Evolutionary conservation across 257 asterid genomes (phyloP).

Genomic region (Solanum megistacrolobum): DNA sequence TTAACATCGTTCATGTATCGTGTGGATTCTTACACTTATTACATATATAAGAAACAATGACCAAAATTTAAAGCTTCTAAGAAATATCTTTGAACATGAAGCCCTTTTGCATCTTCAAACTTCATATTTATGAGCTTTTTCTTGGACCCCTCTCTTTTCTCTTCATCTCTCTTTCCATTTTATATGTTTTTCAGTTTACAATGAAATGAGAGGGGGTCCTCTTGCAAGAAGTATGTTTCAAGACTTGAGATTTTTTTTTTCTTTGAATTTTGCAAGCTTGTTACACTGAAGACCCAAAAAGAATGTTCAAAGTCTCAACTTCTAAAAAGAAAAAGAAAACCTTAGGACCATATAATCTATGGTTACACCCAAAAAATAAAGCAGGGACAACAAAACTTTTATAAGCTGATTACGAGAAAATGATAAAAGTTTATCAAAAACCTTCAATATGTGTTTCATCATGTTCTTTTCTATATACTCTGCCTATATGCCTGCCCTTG

Average conservation of each 20-base stretch:
- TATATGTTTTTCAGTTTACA: not conserved
- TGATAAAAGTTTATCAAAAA: not conserved
- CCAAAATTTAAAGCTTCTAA: not conserved
- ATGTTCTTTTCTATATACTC: not conserved
- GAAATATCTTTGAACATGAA: not conserved
- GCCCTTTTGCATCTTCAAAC: not conserved
- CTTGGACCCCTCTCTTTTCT: not conserved
- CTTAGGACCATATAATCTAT: not conserved
- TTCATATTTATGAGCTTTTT: not conserved
- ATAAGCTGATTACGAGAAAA: not conserved
- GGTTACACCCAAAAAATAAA: not conserved
- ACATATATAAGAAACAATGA: not conserved
- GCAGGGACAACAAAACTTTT: not conserved
- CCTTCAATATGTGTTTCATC: not conserved
- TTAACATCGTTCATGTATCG: not conserved
- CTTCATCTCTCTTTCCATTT: not conserved
- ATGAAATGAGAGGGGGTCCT: not conserved
- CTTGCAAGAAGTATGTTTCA: not conserved
- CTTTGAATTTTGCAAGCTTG: not conserved
- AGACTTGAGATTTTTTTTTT: not conserved
- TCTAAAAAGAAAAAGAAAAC: not conserved
- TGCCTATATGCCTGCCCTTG: not conserved
- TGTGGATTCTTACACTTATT: not conserved
- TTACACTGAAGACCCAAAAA: not conserved
- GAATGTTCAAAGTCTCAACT: not conserved